A percentile compares a stretch with the other conserved stretches of the same genome.
Evolutionary conservation across 2,329 filamentous ascomycete species (phyloP).

Genomic region (Mariannaea sp.): DNA sequence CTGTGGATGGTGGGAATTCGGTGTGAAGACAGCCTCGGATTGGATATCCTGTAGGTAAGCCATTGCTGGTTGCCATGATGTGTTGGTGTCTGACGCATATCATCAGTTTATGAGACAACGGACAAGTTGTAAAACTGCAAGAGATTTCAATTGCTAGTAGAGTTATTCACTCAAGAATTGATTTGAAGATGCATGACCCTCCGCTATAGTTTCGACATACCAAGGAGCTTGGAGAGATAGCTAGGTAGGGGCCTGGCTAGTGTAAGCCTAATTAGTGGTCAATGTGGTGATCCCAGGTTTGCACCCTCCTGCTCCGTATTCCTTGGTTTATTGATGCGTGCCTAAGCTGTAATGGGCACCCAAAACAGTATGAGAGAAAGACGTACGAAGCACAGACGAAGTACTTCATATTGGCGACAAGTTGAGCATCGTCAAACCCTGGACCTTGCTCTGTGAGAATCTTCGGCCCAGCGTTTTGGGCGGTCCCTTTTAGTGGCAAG

Average conservation of each 20-base stretch:
- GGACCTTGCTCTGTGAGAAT: conserved; percentile 10
- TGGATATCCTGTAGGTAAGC: conserved; percentile 4
- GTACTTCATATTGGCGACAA: background rate
- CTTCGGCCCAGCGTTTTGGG: conserved; percentile 7
- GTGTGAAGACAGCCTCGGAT: conserved; percentile 8
- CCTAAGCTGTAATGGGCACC: no score
- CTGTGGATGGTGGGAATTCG: conserved; percentile 4
- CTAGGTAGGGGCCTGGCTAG: no score
- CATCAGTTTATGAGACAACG: background rate
- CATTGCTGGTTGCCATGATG: conserved; percentile 12
- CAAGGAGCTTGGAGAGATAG: no score
- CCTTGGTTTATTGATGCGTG: no score
- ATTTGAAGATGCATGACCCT: background rate
- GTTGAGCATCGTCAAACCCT: conserved; percentile 6
- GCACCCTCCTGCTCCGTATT: no score
- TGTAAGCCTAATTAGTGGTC: no score
- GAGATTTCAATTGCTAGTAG: background rate
- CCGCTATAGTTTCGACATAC: no score
- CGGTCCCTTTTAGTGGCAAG: conserved; percentile 5
- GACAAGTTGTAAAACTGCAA: background rate
- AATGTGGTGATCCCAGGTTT: no score
- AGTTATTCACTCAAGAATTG: conserved; percentile 2
- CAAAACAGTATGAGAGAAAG: no score
- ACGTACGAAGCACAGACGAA: background rate
- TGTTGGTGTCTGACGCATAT: conserved; percentile 10